Conservation (phyloP, 1,139 yeast species). For the Kodamaea plutei region DNA sequence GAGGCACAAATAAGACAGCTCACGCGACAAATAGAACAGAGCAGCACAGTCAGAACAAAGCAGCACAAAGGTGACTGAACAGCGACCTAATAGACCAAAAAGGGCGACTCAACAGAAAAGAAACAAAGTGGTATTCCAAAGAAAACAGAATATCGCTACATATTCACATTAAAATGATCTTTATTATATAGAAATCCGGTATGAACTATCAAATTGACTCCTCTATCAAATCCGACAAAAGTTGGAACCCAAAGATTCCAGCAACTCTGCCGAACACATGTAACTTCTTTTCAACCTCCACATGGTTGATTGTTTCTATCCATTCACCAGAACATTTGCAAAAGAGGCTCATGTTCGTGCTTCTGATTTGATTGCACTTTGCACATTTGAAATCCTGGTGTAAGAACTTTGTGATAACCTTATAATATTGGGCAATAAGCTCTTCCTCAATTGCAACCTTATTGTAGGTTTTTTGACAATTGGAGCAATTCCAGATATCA, state of each 20-base stretch:
- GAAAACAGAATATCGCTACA: no score
- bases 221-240: slow-evolving; percentile 48
- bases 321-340: slow-evolving; percentile 90
- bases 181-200: no score
- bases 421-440: slow-evolving; percentile 60
- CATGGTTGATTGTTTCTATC: slow-evolving; percentile 54
- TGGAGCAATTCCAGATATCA: slow-evolving; percentile 61
- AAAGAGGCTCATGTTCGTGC: slow-evolving; percentile 65
- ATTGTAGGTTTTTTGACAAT: slow-evolving; percentile 64
- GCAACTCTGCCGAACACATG: slow-evolving; percentile 58
- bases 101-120: no score
- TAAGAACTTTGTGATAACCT: slow-evolving; percentile 55
- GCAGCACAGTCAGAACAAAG: no score
- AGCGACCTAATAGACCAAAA: no score
- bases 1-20: no score
- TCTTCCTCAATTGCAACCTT: slow-evolving; percentile 74
- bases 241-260: slow-evolving; percentile 53
- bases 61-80: no score
- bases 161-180: no score
- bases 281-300: slow-evolving; percentile 42
- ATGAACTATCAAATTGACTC: no score
- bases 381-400: slow-evolving; percentile 79
- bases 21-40: no score
- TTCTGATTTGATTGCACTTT: slow-evolving; percentile 68
- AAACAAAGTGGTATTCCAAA: no score